These are phyloP conservation scores for Puccinia novopanici DNA, from an alignment of 1,284 basidiomycete species.

Conservation along the genomic window DNA sequence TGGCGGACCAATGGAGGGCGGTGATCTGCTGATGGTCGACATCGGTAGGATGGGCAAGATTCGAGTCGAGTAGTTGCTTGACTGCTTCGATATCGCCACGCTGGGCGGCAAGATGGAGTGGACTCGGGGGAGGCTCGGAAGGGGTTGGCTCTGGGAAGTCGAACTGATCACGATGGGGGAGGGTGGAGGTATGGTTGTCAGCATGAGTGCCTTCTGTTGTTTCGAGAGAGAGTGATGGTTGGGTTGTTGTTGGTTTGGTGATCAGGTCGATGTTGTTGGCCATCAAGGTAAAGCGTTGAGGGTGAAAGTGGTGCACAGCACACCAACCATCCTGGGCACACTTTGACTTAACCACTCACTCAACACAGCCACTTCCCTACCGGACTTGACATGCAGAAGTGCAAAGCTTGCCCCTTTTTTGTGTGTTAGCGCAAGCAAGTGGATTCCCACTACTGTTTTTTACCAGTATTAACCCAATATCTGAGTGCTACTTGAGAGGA, in stretches of 20 bases:
- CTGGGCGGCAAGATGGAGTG: conserved; percentile 79
- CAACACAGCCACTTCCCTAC: too few species aligned
- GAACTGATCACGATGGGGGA: background rate
- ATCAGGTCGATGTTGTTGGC: background rate
- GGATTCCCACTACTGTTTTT: too few species aligned
- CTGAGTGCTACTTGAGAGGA: too few species aligned
- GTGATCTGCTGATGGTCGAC: conserved; percentile 89
- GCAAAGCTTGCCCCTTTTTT: too few species aligned
- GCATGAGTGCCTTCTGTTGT: background rate
- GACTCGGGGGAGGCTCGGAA: background rate
- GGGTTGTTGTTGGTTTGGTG: background rate
- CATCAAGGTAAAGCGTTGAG: too few species aligned
- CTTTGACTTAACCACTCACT: too few species aligned
- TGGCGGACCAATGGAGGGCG: conserved; percentile 94
- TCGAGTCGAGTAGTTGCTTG: conserved; percentile 71
- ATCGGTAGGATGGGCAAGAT: conserved; percentile 73
- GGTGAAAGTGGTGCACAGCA: too few species aligned
- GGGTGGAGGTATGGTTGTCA: background rate
- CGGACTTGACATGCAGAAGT: too few species aligned
- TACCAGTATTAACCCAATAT: too few species aligned
- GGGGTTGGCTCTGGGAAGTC: background rate
- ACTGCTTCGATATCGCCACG: conserved; percentile 76
- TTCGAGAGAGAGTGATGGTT: too few species aligned
- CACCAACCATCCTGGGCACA: too few species aligned
- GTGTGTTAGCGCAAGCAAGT: too few species aligned